A percentile compares a stretch with the other conserved stretches of the same genome.
Conservation (phyloP, 441 rosid genomes). For the Erysimum pusillum region DNA sequence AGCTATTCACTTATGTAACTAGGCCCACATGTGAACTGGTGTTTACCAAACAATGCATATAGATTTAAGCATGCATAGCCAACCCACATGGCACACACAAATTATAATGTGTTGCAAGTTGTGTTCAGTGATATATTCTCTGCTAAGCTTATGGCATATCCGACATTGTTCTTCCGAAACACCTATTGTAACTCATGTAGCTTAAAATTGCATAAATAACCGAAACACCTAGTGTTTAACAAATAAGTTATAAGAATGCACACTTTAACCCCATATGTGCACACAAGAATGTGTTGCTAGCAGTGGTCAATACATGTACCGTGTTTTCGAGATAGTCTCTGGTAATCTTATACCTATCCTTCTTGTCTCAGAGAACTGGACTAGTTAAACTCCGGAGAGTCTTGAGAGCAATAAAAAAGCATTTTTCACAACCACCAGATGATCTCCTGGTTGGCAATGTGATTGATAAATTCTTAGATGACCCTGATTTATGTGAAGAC, state of each 20-base stretch:
- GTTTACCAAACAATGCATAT: conserved; percentile 16
- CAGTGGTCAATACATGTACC: neutral
- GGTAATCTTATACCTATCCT: conserved; percentile 36
- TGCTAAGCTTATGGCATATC: conserved; percentile 14
- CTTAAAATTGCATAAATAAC: conserved; percentile 6
- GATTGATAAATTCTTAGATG: conserved; percentile 90
- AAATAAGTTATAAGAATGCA: conserved; percentile 31
- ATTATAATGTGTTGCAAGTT: conserved; percentile 24
- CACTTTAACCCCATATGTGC: conserved; percentile 13
- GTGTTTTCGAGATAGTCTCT: conserved; percentile 31
- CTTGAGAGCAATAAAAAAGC: conserved; percentile 93
- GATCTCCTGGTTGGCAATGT: conserved; percentile 82
- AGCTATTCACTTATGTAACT: conserved; percentile 26
- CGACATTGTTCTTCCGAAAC: conserved; percentile 22
- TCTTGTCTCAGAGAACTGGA: conserved; percentile 82
- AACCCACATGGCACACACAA: conserved; percentile 27
- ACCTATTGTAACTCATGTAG: conserved; percentile 23
- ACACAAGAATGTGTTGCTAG: conserved; percentile 22
- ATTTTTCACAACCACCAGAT: conserved; percentile 95
- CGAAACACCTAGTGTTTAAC: conserved; percentile 7
- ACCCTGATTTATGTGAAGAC: conserved; percentile 88
- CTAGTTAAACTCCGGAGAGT: conserved; percentile 97
- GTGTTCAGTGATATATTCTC: conserved; percentile 6
- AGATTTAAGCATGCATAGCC: conserved; percentile 28
- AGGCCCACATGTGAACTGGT: conserved; percentile 37